Evolutionary conservation across 148 eudicot genomes (phyloP), one percentile per base, ranked within the genome.

Genomic region (Cornus kousa): DNA sequence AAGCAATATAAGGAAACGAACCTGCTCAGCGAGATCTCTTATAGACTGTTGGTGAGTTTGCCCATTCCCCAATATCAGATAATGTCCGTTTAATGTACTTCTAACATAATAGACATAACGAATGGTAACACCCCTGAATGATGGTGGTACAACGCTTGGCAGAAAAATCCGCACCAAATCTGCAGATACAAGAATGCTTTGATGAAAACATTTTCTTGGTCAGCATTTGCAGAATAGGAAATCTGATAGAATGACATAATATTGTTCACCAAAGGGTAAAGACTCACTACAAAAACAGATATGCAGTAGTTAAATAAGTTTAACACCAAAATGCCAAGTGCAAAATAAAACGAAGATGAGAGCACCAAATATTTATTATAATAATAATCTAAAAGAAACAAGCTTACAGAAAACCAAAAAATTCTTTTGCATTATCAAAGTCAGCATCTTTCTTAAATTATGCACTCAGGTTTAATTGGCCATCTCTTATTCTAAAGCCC

Each of bases 101-200:
- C 88, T 90, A 77, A 90, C 88, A 81, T 89, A 92, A 88, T 96
- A 96, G 32, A 92, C 68, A 85, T 96, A 96, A 62, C 98, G 93
- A 80, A 96, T 88, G 57, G 98, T 88, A 37, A 97, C 87, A 75
- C 99, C 98, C 87, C 87, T 85, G 80, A 88, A 93, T 37, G 99
- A 93, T 81, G 98, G 99, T 70, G 99, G 99, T 79, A 96, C 84
- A 83, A 79, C 73, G 82, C 82, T 87, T 33, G 99, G 99, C 75
- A 96, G 86, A 67, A 90, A 82, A 31, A 91, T 89, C 67, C 92
- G 89, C 87, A 96, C 92, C 65, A 89, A 76, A 90, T 93, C 99
- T 93, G 97, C 81, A 89, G 50, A 84, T 80, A 28, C 74, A 74
- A 40, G 3, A 64, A 11, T 20, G 39, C n/a, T 59, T 70, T 32